Conservation (phyloP, 352 stramenopile genomes). For the Thalassiosira ordinaria region DNA sequence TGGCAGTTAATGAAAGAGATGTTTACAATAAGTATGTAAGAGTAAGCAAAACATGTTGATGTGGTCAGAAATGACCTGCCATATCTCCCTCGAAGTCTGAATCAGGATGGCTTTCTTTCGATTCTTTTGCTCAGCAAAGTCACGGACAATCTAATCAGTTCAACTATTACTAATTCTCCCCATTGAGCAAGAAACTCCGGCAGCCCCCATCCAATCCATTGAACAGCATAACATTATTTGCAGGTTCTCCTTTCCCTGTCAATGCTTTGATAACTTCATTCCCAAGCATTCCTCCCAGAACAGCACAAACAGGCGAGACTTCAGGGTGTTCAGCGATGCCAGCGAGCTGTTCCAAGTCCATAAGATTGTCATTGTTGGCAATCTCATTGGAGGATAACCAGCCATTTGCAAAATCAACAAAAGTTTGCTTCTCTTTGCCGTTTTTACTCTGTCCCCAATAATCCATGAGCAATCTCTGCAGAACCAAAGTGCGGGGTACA, state of each 20-base stretch:
- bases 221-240: constrained; percentile 96
- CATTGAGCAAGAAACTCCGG: constrained; percentile 70
- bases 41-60: too few relatives aligned
- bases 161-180: constrained; percentile 11
- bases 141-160: too few relatives aligned
- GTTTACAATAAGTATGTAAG: too few relatives aligned
- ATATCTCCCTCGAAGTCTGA: too few relatives aligned
- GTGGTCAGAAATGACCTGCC: too few relatives aligned
- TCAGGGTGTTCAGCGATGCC: constrained; percentile 69
- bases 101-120: too few relatives aligned
- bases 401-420: constrained; percentile 36
- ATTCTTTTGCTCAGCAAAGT: too few relatives aligned
- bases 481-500: constrained; percentile 59
- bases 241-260: constrained; percentile 93
- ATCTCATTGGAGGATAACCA: constrained; percentile 51
- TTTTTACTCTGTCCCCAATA: constrained; percentile 61
- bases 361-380: constrained; percentile 10
- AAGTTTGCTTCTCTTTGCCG: constrained; percentile 14
- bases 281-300: constrained; percentile 95
- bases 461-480: constrained; percentile 77
- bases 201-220: constrained; percentile 83
- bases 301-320: constrained; percentile 92
- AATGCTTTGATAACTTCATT: constrained; percentile 99
- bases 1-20: too few relatives aligned
- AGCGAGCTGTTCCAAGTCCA: constrained; percentile 55